phyloP scores from a whole-genome alignment of 768 basidiomycete species.

The Mrakia hoshinonis region DNA sequence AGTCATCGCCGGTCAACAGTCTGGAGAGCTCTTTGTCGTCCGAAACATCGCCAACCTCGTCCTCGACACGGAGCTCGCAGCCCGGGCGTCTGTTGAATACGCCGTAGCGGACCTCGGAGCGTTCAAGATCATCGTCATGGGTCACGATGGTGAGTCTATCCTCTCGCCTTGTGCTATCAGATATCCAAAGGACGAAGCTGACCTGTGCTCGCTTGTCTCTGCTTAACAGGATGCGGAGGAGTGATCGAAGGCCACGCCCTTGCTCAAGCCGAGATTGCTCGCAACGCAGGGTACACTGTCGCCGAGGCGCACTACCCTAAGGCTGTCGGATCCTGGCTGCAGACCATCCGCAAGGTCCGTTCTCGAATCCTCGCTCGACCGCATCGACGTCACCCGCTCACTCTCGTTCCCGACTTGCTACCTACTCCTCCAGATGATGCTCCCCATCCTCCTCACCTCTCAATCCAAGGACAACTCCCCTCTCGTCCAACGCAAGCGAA shows the following conservation, averaged over 20 bases:
- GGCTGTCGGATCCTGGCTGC: neutral
- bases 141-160: neutral
- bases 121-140: conserved; percentile 10
- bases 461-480: neutral
- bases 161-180: neutral
- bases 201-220: neutral
- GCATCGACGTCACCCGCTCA: too few relatives aligned
- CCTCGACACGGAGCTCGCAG: conserved; percentile 1
- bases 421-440: neutral
- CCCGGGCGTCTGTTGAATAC: neutral
- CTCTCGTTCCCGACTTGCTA: too few relatives aligned
- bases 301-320: conserved; percentile 6
- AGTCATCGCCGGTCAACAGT: neutral
- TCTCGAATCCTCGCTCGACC: too few relatives aligned
- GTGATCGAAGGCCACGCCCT: neutral
- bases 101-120: neutral
- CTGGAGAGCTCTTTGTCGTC: neutral
- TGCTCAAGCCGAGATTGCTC: conserved; percentile 2
- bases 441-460: conserved; percentile 3
- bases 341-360: neutral
- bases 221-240: too few relatives aligned
- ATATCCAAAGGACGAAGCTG: too few relatives aligned
- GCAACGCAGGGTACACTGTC: conserved; percentile 7
- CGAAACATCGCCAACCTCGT: conserved; percentile 17
- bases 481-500: neutral